A percentile compares a stretch with the other conserved stretches of the same genome.
Evolutionary conservation across 2,329 filamentous ascomycete genomes (phyloP).

Genomic region (Claviceps lovelessii): DNA sequence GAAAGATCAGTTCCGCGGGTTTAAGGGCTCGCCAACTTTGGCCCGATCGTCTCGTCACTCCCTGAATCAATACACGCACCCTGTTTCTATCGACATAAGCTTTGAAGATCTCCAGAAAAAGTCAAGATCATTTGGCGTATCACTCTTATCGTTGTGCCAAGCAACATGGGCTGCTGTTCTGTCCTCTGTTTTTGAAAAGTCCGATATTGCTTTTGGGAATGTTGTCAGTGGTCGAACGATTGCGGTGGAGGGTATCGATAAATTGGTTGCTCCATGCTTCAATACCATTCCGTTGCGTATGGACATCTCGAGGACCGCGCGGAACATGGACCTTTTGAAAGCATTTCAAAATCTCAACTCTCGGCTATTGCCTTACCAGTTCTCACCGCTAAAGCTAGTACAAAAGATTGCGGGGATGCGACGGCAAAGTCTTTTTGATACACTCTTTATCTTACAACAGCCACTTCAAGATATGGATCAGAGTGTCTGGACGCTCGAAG

Average conservation of each 20-base stretch:
- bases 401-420: constrained; percentile 34
- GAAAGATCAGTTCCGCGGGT: constrained; percentile 38
- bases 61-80: constrained; percentile 16
- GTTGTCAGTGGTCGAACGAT: constrained; percentile 66
- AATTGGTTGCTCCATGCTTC: constrained; percentile 78
- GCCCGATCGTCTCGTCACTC: constrained; percentile 8
- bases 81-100: constrained; percentile 19
- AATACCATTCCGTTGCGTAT: constrained; percentile 69
- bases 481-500: constrained; percentile 39
- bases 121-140: constrained; percentile 39
- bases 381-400: constrained; percentile 59
- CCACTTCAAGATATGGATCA: constrained; percentile 40
- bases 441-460: constrained; percentile 65
- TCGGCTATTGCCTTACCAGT: constrained; percentile 51
- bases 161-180: constrained; percentile 57
- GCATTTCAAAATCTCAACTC: constrained; percentile 47
- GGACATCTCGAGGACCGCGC: constrained; percentile 30
- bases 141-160: constrained; percentile 55
- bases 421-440: constrained; percentile 56
- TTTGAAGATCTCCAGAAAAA: constrained; percentile 32
- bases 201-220: constrained; percentile 75
- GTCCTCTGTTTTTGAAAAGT: constrained; percentile 34
- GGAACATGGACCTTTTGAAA: constrained; percentile 43
- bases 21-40: constrained; percentile 23
- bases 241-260: constrained; percentile 49